A percentile compares a stretch with the other conserved stretches of the same genome.
phyloP scores from a whole-genome alignment of 164 flowering plant genomes.

The Stephania cephalantha region DNA sequence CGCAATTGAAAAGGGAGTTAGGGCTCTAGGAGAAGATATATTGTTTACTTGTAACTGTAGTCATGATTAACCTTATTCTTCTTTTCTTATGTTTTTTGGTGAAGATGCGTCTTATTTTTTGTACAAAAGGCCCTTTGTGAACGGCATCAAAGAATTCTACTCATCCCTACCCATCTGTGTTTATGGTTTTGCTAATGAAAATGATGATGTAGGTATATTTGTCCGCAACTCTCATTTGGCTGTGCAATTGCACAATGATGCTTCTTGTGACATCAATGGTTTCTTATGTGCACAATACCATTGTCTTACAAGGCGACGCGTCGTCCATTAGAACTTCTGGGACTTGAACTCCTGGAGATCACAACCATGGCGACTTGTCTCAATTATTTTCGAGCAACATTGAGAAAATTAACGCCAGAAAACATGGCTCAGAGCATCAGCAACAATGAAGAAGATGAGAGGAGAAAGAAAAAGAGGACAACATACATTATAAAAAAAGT shows the following conservation, averaged over 20 bases:
- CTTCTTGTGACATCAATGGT: not conserved
- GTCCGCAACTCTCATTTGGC: not conserved
- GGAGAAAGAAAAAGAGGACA: not conserved
- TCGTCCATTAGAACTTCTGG: not conserved
- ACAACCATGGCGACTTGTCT: not conserved
- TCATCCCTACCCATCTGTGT: not conserved
- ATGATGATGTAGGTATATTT: not conserved
- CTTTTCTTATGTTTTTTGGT: not conserved
- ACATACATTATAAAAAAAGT: not conserved
- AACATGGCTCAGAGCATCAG: not conserved
- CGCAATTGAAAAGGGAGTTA: constrained; percentile 67
- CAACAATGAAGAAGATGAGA: not conserved
- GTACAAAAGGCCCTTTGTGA: not conserved
- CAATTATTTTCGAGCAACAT: not conserved
- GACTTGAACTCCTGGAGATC: not conserved
- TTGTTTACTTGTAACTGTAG: not conserved
- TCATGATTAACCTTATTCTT: not conserved
- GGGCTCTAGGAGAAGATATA: constrained; percentile 34
- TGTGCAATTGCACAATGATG: not conserved
- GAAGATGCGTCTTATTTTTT: not conserved
- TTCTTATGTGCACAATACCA: not conserved
- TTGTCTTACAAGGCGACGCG: not conserved
- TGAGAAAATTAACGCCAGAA: not conserved
- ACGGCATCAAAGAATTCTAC: not conserved
- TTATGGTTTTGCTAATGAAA: too few relatives aligned